Percentiles rank a stretch among this genome's conserved stretches.
These are phyloP conservation scores for Symbiodinium pilosum DNA, from an alignment of 73 alveolate species.

Conservation along the genomic window DNA sequence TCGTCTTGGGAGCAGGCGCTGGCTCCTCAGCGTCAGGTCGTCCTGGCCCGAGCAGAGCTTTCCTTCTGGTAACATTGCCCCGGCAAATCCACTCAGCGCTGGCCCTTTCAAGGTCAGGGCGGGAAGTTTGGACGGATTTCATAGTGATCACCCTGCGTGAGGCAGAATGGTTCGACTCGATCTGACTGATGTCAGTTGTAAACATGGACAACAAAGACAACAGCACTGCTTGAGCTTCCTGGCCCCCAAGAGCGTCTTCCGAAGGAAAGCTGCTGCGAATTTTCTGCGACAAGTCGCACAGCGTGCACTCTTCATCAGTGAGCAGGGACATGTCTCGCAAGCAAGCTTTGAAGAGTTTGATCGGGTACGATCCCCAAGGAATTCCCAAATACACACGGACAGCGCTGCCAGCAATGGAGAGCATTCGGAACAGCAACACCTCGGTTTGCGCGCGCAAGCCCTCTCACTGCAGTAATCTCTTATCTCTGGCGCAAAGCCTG, in stretches of 20 bases:
- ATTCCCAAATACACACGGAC: not conserved
- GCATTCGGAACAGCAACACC: not conserved
- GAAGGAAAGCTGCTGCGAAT: not conserved
- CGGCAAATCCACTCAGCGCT: not conserved
- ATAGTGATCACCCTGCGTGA: not conserved
- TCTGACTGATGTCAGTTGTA: not conserved
- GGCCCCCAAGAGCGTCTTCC: not conserved
- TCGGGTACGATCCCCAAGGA: not conserved
- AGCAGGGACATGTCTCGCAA: not conserved
- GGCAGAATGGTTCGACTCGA: not conserved
- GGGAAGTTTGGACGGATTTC: not conserved
- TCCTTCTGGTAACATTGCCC: not conserved
- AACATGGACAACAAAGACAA: not conserved
- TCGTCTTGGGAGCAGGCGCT: not conserved
- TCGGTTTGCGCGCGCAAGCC: no score
- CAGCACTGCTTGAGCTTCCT: not conserved
- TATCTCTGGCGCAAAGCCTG: no score
- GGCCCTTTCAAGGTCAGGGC: not conserved
- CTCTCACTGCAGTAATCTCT: no score
- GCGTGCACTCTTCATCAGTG: not conserved
- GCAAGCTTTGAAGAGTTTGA: not conserved
- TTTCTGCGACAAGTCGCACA: not conserved
- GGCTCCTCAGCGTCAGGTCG: not conserved
- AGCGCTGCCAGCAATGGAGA: not conserved
- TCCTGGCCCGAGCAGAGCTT: not conserved